Base-by-base conservation (phyloP, 805 yeast genomes). In the Myxozyma melibiosi region DNA sequence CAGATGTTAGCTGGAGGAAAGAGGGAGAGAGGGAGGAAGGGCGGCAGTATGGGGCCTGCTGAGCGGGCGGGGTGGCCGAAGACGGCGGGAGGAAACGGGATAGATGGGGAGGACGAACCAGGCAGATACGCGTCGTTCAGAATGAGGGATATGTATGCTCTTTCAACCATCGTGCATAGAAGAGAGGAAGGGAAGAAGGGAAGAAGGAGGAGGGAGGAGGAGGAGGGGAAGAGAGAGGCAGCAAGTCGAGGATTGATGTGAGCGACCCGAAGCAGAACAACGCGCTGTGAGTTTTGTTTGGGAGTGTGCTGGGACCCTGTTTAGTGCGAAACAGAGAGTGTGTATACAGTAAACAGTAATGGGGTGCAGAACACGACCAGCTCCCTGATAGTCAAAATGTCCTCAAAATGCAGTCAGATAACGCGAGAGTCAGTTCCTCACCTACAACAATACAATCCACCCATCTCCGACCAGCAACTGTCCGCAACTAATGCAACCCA, bases 121-220 rank as follows among this genome's bases (percentile, higher is more conserved):
- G 69, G 66, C 8, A 72, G 63, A 45, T 82, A 82, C 49, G 68
- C 67, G 51, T 77, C 74, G 53, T 73, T 71, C 64, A 77, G 78
- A 25, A 82, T 70, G 40, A 81, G 70, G 3, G 84, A 77, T 53
- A 74, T 70, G 58, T 75, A 71, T 25, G 77, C 82, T 44, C 63
- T 22, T 43, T 59, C 44, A 25, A 35, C 14, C 57, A 53, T 53
- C 24, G 31, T 24, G 13, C 3, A 16, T 44, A n/a, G 8, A 37
- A n/a, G 22, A n/a, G n/a, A n/a, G n/a, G n/a, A n/a, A n/a, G n/a
- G n/a, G n/a, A n/a, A n/a, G n/a, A n/a, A n/a, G 42, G 28, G 35
- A 18, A 22, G 40, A 4, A 22, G 35, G 35, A 40, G 14, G 53
- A 13, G 25, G 22, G 27, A 27, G 20, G 28, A 13, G 4, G 47